These are phyloP conservation scores for Meredithiella fracta DNA, from an alignment of 2,329 filamentous ascomycete genomes.

Conservation along the genomic window DNA sequence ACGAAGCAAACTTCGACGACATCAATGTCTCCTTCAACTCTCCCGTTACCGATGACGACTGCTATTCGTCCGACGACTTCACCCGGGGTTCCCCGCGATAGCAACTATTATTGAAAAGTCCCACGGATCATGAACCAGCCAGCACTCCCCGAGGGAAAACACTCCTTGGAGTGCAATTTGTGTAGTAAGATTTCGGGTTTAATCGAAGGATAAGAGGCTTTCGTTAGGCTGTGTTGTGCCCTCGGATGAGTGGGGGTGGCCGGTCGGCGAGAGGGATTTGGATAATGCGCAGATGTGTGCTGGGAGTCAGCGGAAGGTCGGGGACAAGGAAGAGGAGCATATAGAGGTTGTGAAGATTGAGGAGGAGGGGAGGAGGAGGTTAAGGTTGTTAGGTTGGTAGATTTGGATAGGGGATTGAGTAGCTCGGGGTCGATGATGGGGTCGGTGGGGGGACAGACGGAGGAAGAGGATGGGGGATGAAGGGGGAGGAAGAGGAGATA, in stretches of 20 bases:
- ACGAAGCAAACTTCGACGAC: no score
- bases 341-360: constrained; percentile 5
- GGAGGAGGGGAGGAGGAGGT: background rate
- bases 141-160: constrained; percentile 40
- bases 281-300: constrained; percentile 42
- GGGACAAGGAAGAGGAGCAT: constrained; percentile 3
- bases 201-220: constrained; percentile 39
- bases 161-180: constrained; percentile 45
- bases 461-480: background rate
- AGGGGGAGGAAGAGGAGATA: background rate
- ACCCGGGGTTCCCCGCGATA: constrained; percentile 30
- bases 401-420: background rate
- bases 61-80: constrained; percentile 43
- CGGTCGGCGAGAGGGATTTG: constrained; percentile 37
- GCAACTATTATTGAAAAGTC: constrained; percentile 17
- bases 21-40: constrained; percentile 40
- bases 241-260: constrained; percentile 42
- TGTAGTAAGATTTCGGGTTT: constrained; percentile 43
- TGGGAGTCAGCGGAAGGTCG: constrained; percentile 22
- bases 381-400: background rate
- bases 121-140: constrained; percentile 27
- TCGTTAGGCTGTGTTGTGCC: constrained; percentile 16
- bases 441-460: background rate
- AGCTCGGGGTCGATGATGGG: background rate
- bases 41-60: constrained; percentile 40